phyloP scores from a whole-genome alignment of 495 filamentous ascomycete species.

The Penicillium robsamsonii region DNA sequence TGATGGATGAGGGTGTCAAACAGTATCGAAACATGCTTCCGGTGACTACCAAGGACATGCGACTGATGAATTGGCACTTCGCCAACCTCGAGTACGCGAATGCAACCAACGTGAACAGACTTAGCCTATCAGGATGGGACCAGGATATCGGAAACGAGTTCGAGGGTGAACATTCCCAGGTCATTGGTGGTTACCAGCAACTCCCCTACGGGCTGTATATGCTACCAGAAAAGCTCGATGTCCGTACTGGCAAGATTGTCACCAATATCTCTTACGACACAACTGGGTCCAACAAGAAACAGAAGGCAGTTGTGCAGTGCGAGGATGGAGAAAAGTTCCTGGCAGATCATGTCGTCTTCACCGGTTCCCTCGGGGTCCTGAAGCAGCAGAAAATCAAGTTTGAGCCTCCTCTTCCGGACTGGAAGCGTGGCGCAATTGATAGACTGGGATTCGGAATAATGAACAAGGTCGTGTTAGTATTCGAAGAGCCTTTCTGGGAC shows the following conservation, averaged over 20 bases:
- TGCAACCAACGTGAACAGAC: conserved; percentile 76
- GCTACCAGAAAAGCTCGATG: conserved; percentile 73
- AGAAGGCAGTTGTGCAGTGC: conserved; percentile 63
- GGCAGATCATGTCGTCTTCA: conserved; percentile 85
- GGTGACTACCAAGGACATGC: conserved; percentile 78
- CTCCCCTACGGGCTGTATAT: conserved; percentile 78
- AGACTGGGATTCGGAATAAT: conserved; percentile 92
- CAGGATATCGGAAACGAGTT: conserved; percentile 97
- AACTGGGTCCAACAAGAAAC: conserved; percentile 34
- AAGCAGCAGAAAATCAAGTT: conserved; percentile 76
- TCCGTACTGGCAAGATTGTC: conserved; percentile 69
- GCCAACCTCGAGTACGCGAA: conserved; percentile 98
- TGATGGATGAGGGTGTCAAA: conserved; percentile 82
- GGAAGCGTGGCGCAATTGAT: conserved; percentile 77
- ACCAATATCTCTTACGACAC: conserved; percentile 64
- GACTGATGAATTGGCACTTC: conserved; percentile 96
- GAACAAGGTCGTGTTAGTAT: conserved; percentile 94
- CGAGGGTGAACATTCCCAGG: conserved; percentile 87
- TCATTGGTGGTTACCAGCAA: conserved; percentile 89
- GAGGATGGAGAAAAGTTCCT: conserved; percentile 72
- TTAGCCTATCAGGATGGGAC: conserved; percentile 93
- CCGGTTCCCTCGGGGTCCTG: conserved; percentile 84
- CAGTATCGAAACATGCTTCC: conserved; percentile 85
- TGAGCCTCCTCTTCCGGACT: conserved; percentile 76
- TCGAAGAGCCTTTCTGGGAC: conserved; percentile 90